Evolutionary conservation across 1,284 basidiomycete species (phyloP).

Genomic region (Grifola frondosa): DNA sequence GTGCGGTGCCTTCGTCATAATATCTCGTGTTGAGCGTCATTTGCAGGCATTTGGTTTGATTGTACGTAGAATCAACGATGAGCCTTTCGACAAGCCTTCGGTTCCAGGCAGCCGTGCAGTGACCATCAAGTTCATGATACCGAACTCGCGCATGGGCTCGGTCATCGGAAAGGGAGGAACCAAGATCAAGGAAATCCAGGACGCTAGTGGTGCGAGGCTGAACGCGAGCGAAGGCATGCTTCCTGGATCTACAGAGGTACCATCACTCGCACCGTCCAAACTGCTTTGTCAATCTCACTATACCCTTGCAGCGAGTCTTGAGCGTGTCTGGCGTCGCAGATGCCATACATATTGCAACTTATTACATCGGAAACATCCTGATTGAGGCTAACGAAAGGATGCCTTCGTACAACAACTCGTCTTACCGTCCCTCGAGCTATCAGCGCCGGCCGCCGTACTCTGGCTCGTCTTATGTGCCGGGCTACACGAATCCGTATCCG

Average conservation of each 20-base stretch:
- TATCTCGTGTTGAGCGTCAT: conserved; percentile 8
- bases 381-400: conserved; percentile 91
- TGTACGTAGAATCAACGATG: conserved; percentile 98
- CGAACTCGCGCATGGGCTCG: conserved; percentile 98
- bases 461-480: conserved; percentile 73
- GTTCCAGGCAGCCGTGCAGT: conserved; percentile 97
- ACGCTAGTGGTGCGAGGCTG: conserved; percentile 93
- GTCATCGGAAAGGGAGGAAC: conserved; percentile 97
- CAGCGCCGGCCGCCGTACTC: conserved; percentile 48
- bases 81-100: conserved; percentile 96
- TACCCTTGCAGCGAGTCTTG: conserved; percentile 73
- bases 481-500: conserved; percentile 53
- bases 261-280: conserved; percentile 11
- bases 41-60: conserved; percentile 95
- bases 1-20: conserved; percentile 1
- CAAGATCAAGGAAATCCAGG: conserved; percentile 99
- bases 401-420: conserved; percentile 55
- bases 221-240: conserved; percentile 99
- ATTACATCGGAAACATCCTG: conserved; percentile 97
- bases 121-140: conserved; percentile 99
- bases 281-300: conserved; percentile 13
- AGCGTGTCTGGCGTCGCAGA: conserved; percentile 99
- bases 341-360: conserved; percentile 99
- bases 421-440: conserved; percentile 41
- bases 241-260: conserved; percentile 96